Percentiles rank a stretch among this genome's conserved stretches.
phyloP scores from a whole-genome alignment of 2,329 filamentous ascomycete species.

The Aspergillus intermedius region DNA sequence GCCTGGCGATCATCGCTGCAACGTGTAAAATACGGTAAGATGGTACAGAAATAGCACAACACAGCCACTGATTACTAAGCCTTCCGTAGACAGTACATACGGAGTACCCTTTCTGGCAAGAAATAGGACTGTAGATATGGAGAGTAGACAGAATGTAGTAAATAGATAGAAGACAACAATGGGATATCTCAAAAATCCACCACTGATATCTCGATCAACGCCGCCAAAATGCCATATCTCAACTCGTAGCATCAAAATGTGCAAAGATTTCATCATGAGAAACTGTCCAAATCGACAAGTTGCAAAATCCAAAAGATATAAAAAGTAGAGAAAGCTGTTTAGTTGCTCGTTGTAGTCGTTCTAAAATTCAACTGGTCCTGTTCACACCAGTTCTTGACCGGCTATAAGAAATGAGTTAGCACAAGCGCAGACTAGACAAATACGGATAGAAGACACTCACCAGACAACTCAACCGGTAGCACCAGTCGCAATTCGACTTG shows the following conservation, averaged over 20 bases:
- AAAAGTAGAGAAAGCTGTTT: background rate
- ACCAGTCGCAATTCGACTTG: slow-evolving; percentile 71
- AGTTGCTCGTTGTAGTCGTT: slow-evolving; percentile 2
- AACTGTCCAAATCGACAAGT: background rate
- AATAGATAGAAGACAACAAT: background rate
- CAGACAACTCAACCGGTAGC: slow-evolving; percentile 89
- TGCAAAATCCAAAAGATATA: background rate
- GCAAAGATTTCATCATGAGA: background rate
- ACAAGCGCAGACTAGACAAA: background rate
- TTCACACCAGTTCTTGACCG: slow-evolving; percentile 42
- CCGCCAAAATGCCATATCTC: background rate
- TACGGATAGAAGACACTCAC: slow-evolving; percentile 52
- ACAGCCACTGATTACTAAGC: background rate
- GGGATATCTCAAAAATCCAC: background rate
- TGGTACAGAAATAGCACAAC: too few relatives aligned
- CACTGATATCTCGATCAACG: background rate
- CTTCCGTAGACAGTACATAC: background rate
- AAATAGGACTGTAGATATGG: too few relatives aligned
- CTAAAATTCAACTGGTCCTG: slow-evolving; percentile 25
- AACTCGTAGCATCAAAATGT: background rate
- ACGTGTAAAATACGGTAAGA: too few relatives aligned
- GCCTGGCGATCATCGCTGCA: too few relatives aligned
- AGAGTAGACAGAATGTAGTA: background rate
- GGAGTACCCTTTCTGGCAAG: background rate
- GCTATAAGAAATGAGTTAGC: slow-evolving; percentile 20